Evolutionary conservation across 805 yeast species (phyloP).

Genomic region (Pichia californica): DNA sequence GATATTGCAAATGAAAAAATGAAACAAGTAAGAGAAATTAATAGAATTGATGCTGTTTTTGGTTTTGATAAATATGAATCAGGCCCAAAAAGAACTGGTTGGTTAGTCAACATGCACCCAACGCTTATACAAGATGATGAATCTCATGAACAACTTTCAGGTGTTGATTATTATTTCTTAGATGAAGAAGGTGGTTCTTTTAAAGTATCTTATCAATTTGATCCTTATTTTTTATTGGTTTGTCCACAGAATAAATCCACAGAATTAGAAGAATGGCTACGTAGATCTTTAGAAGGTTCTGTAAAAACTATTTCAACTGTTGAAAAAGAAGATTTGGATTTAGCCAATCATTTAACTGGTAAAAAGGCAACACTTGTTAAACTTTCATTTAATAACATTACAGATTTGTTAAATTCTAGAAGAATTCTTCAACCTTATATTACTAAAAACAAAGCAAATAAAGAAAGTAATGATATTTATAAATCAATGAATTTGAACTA

Average conservation of each 20-base stretch:
- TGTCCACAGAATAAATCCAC: conserved; percentile 55
- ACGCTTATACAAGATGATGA: conserved; percentile 61
- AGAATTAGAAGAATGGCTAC: conserved; percentile 81
- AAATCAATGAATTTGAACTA: conserved; percentile 44
- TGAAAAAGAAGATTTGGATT: conserved; percentile 68
- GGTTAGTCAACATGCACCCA: conserved; percentile 94
- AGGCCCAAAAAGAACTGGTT: conserved; percentile 71
- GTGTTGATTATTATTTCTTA: conserved; percentile 88
- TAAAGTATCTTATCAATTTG: conserved; percentile 74
- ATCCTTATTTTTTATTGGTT: conserved; percentile 79
- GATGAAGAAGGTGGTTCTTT: conserved; percentile 97
- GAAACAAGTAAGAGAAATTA: conserved; percentile 54
- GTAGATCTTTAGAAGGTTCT: conserved; percentile 57
- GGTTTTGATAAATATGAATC: conserved; percentile 78
- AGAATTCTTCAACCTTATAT: conserved; percentile 63
- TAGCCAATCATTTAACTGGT: conserved; percentile 86
- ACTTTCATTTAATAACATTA: conserved; percentile 66
- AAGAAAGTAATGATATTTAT: conserved; percentile 63
- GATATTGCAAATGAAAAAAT: conserved; percentile 29
- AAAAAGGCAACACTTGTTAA: conserved; percentile 56
- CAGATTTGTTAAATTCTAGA: conserved; percentile 72
- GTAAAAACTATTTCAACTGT: conserved; percentile 52
- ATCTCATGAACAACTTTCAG: conserved; percentile 64
- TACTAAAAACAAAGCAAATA: conserved; percentile 53
- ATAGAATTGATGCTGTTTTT: conserved; percentile 71